phyloP scores from a whole-genome alignment of 768 basidiomycete species.

The Pilatotrama ljubarskyi region DNA sequence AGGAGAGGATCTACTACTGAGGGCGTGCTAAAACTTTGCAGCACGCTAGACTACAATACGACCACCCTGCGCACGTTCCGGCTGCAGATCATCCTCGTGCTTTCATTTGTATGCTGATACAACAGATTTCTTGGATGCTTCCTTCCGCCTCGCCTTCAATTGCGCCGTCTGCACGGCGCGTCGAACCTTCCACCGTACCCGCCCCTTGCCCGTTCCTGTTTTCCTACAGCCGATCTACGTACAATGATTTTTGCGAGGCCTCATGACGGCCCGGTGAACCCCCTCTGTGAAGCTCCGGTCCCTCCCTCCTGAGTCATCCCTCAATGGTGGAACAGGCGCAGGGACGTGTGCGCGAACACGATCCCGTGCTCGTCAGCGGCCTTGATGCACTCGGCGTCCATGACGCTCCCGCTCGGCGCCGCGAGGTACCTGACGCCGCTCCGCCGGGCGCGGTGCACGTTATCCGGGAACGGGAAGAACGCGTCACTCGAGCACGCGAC shows the following conservation, averaged over 20 bases:
- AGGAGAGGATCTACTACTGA: no score
- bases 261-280: no score
- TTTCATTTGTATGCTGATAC: conserved; percentile 1
- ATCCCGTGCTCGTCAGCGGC: conserved; percentile 92
- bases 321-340: conserved; percentile 91
- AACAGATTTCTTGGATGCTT: conserved; percentile 3
- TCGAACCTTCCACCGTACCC: no score
- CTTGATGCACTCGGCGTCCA: conserved; percentile 96
- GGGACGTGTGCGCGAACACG: conserved; percentile 85
- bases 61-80: neutral
- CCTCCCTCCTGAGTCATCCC: neutral
- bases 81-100: neutral
- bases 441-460: conserved; percentile 89
- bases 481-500: conserved; percentile 96
- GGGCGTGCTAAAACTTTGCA: no score
- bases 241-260: neutral
- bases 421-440: conserved; percentile 93
- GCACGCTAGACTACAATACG: neutral
- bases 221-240: neutral
- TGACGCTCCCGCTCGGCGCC: conserved; percentile 91
- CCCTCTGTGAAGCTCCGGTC: no score
- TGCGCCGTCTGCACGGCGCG: neutral
- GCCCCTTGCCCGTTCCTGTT: neutral
- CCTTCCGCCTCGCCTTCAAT: neutral
- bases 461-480: conserved; percentile 99